These are phyloP conservation scores for Angophora floribunda DNA, from an alignment of 345 rosid species.

Conservation along the genomic window DNA sequence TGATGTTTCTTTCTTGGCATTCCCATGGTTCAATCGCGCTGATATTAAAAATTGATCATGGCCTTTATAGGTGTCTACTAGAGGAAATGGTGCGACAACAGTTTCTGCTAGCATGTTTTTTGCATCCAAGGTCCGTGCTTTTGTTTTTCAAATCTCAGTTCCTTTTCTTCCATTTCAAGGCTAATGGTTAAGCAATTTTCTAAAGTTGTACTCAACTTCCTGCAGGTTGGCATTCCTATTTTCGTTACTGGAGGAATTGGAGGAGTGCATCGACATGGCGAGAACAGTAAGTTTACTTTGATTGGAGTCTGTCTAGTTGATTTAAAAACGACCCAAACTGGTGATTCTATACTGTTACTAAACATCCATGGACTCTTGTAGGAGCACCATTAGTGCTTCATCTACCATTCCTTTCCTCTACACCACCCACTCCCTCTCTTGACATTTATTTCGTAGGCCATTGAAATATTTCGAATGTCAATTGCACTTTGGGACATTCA, in stretches of 20 bases:
- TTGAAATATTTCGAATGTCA: neutral
- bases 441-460: neutral
- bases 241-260: conserved; percentile 93
- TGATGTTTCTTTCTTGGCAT: neutral
- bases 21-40: neutral
- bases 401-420: neutral
- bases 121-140: conserved; percentile 56
- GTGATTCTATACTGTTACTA: neutral
- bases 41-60: neutral
- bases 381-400: neutral
- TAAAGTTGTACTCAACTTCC: neutral
- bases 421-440: neutral
- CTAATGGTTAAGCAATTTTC: neutral
- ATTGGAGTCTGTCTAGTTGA: neutral
- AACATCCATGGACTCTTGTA: neutral
- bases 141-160: neutral
- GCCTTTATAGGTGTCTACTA: conserved; percentile 53
- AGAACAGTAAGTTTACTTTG: conserved; percentile 43
- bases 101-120: conserved; percentile 89
- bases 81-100: conserved; percentile 81
- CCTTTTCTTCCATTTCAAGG: neutral
- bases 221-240: conserved; percentile 82
- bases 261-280: conserved; percentile 89
- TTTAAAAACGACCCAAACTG: neutral
- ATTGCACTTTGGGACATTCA: neutral